phyloP scores from a whole-genome alignment of 768 basidiomycete species.

The Boletus coccyginus region DNA sequence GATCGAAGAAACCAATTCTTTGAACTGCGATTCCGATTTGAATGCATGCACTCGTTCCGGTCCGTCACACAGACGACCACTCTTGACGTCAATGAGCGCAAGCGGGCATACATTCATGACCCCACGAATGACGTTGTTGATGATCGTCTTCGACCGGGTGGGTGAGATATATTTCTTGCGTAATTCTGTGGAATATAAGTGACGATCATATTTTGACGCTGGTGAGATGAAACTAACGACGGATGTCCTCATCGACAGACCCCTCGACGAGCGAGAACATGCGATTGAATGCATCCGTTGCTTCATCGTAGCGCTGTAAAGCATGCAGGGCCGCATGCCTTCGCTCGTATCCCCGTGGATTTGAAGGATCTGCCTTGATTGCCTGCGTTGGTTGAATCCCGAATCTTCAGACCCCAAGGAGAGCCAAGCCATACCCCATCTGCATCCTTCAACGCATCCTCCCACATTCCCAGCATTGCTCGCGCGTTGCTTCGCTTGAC shows the following conservation, averaged over 20 bases:
- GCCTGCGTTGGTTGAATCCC: background rate
- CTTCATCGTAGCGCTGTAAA: background rate
- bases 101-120: background rate
- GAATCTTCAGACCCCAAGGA: rapidly evolving
- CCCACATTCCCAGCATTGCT: background rate
- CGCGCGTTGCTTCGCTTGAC: slow-evolving; percentile 7
- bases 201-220: rapidly evolving
- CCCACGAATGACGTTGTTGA: background rate
- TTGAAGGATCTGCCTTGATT: background rate
- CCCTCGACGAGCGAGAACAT: background rate
- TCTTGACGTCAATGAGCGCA: background rate
- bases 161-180: background rate
- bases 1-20: slow-evolving; percentile 8
- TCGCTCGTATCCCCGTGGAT: background rate
- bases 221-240: background rate
- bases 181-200: background rate
- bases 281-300: background rate
- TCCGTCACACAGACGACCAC: background rate
- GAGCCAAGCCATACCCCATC: background rate
- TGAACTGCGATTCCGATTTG: background rate
- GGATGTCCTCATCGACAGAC: background rate
- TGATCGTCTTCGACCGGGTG: background rate
- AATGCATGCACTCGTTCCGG: background rate
- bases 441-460: slow-evolving; percentile 12
- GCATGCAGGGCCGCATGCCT: slow-evolving; percentile 1